A percentile compares a stretch with the other conserved stretches of the same genome.
These are phyloP conservation scores for Calonectria pteridis DNA, from an alignment of 2,329 filamentous ascomycete species.

Conservation along the genomic window DNA sequence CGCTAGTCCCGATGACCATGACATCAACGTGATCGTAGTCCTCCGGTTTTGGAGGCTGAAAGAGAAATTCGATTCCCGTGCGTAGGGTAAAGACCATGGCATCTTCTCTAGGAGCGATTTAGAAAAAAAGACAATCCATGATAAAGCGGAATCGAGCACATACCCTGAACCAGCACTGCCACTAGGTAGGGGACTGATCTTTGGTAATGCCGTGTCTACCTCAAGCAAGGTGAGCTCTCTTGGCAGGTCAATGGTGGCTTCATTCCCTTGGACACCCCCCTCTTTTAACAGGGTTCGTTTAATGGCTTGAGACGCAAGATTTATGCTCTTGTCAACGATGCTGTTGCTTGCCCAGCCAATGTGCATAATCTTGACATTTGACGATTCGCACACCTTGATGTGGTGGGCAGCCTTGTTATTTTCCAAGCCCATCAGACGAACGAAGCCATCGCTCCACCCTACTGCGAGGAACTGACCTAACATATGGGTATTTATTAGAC, in stretches of 20 bases:
- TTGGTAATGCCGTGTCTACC: constrained; percentile 80
- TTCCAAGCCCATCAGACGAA: constrained; percentile 83
- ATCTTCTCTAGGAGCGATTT: constrained; percentile 55
- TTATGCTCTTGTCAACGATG: constrained; percentile 49
- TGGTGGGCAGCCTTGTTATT: constrained; percentile 85
- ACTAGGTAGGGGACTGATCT: constrained; percentile 76
- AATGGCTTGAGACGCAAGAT: constrained; percentile 23
- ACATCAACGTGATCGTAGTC: constrained; percentile 83
- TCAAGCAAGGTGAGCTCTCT: constrained; percentile 80
- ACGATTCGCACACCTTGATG: constrained; percentile 65
- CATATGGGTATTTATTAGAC: constrained; percentile 6
- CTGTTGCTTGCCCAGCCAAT: constrained; percentile 66
- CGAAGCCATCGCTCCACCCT: constrained; percentile 84
- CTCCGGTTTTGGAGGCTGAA: constrained; percentile 71
- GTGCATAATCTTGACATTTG: constrained; percentile 60
- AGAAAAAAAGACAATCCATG: constrained; percentile 20
- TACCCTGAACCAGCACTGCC: constrained; percentile 73
- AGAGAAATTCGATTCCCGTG: constrained; percentile 77
- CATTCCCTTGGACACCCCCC: constrained; percentile 19
- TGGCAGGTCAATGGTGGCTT: constrained; percentile 68
- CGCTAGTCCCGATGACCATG: constrained; percentile 78
- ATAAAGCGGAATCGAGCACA: constrained; percentile 21
- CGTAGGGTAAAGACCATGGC: constrained; percentile 77
- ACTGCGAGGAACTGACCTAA: constrained; percentile 82
- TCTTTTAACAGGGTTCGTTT: constrained; percentile 31